Conservation (phyloP, 331 rosid genomes). For the Cydonia oblonga region DNA sequence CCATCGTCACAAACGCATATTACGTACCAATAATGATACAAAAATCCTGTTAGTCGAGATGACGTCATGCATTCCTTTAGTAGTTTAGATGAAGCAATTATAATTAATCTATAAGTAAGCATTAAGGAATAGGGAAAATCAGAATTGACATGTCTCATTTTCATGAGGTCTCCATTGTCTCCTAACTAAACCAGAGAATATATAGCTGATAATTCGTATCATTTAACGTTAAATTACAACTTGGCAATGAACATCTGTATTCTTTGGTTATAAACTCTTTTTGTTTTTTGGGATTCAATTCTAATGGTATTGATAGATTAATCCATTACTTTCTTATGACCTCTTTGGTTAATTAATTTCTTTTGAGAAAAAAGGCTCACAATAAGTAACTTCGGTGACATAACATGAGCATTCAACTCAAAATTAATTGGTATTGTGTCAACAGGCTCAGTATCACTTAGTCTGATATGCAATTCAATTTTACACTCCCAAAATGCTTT, state of each 20-base stretch:
- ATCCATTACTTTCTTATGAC: too few relatives aligned
- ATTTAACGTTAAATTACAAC: not conserved
- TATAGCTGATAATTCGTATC: not conserved
- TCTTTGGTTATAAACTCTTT: not conserved
- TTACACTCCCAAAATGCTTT: too few relatives aligned
- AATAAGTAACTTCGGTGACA: too few relatives aligned
- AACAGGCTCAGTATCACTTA: too few relatives aligned
- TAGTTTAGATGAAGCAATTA: not conserved
- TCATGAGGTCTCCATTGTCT: conserved; percentile 8
- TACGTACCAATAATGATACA: not conserved
- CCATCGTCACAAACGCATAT: conserved; percentile 18
- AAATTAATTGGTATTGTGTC: too few relatives aligned
- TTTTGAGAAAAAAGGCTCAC: too few relatives aligned
- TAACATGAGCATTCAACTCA: too few relatives aligned
- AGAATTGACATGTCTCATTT: conserved; percentile 2
- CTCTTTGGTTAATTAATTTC: too few relatives aligned
- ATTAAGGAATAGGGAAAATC: not conserved
- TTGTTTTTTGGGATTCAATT: too few relatives aligned
- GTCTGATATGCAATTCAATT: too few relatives aligned
- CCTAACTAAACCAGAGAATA: conserved; percentile 12
- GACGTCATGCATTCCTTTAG: conserved; percentile 3
- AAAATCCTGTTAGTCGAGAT: not conserved
- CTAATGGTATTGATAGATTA: too few relatives aligned
- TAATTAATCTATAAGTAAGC: not conserved
- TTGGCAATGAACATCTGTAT: not conserved